Evolutionary conservation across 345 rosid species (phyloP), one percentile per base, ranked within the genome.

Genomic region (Tarenaya hassleriana): DNA sequence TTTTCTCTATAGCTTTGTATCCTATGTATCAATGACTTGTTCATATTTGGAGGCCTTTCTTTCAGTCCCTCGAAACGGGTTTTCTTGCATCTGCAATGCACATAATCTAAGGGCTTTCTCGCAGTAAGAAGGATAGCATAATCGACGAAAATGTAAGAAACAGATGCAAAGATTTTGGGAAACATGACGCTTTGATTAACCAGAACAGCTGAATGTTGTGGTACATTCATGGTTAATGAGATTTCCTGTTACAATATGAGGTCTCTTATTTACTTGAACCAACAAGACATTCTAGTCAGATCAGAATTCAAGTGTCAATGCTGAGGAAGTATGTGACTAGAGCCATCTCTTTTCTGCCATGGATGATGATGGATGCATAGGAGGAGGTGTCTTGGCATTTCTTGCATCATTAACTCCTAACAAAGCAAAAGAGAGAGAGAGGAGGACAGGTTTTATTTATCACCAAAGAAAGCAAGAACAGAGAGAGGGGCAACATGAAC

Each of bases 341-440:
- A 70, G 33, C 83, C 81, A 75, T 61, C 70, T 66, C 55, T 75
- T 83, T 50, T 44, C 46, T 24, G 71, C 50, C 62, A 58, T 68
- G 46, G 81, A 58, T 16, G 80, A 58, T 16, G 80, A 60, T 18
- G 80, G 62, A 39, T 69, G 74, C 64, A 65, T 47, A 15, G 88
- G 79, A 63, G 96, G 89, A 2, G 91, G 96, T 18, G 98, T 84
- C 77, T 59, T 79, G 35, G 88, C 82, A 66, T 73, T 82, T 71
- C 88, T 70, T 38, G 58, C 59, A n/a, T 64, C 77, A 61, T 63
- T 70, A 60, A 62, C 67, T 50, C 66, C 81, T 64, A 35, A 43
- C 21, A 56, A 31, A 45, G n/a, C 24, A 41, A 60, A 20, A 29
- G 8, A 10, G 9, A 24, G 52, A 41, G n/a, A n/a, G n/a, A n/a